Evolutionary conservation across 371 early-diverging fungal species (phyloP).

Genomic region (Mucor mucedo): DNA sequence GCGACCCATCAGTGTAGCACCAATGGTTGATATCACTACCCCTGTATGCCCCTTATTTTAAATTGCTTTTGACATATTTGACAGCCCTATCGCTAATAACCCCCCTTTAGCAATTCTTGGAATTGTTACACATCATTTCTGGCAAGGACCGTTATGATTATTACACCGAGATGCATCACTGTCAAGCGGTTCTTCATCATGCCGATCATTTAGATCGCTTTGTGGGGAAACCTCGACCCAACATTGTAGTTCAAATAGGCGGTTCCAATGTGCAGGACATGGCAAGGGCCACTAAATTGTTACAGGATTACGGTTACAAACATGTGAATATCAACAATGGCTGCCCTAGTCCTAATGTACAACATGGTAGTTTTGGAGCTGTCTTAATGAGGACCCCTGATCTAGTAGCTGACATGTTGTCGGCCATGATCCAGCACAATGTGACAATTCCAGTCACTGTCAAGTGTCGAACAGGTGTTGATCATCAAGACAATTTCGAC

Average conservation of each 20-base stretch:
- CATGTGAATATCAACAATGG: conserved; percentile 81
- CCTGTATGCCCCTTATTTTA: conserved; percentile 43
- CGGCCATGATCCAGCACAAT: conserved; percentile 55
- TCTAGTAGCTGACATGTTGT: conserved; percentile 61
- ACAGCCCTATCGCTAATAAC: not conserved
- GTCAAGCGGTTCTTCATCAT: conserved; percentile 67
- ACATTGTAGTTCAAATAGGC: conserved; percentile 68
- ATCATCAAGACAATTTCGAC: conserved; percentile 69
- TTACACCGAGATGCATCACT: conserved; percentile 83
- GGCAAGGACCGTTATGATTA: conserved; percentile 58
- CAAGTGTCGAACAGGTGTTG: conserved; percentile 81
- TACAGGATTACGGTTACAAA: conserved; percentile 56
- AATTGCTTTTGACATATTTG: not conserved
- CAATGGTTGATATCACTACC: conserved; percentile 82
- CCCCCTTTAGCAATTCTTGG: conserved; percentile 60
- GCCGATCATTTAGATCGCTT: conserved; percentile 46
- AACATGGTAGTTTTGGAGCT: conserved; percentile 74
- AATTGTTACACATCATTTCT: conserved; percentile 72
- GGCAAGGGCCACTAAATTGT: conserved; percentile 55
- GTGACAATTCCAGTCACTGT: conserved; percentile 68
- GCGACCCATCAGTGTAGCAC: conserved; percentile 72
- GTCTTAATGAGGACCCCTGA: conserved; percentile 76
- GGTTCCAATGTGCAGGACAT: conserved; percentile 60
- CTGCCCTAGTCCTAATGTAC: conserved; percentile 77
- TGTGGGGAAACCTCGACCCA: conserved; percentile 57